These are phyloP conservation scores for Periconia digitata DNA, from an alignment of 2,329 filamentous ascomycete species.

Conservation along the genomic window DNA sequence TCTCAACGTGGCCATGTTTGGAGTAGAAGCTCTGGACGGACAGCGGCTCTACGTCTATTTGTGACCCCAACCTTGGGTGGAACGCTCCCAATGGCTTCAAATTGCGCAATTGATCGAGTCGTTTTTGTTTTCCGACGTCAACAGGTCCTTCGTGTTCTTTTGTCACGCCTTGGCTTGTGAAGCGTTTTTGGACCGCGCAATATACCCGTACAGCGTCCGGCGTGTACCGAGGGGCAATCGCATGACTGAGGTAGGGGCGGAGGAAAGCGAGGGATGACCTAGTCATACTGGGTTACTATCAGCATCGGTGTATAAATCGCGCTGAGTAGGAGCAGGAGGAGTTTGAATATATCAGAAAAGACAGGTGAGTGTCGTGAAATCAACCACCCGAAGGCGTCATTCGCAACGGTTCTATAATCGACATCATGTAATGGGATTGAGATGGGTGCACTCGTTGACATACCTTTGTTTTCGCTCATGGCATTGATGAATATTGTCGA, in stretches of 20 bases:
- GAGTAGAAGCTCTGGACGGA: conserved; percentile 32
- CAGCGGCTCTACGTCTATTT: conserved; percentile 21
- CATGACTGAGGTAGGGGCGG: conserved; percentile 56
- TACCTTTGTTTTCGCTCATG: background rate
- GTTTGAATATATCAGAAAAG: conserved; percentile 33
- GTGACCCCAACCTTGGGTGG: conserved; percentile 55
- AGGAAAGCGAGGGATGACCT: conserved; percentile 54
- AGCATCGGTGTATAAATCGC: background rate
- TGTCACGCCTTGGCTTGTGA: conserved; percentile 19
- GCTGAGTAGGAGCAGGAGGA: background rate
- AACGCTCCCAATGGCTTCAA: conserved; percentile 52
- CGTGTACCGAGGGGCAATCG: conserved; percentile 39
- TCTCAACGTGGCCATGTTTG: conserved; percentile 30
- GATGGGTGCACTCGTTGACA: background rate
- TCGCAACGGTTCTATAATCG: conserved; percentile 66
- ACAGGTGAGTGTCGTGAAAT: conserved; percentile 47
- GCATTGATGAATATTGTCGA: background rate
- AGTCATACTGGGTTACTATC: conserved; percentile 48
- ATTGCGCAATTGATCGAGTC: conserved; percentile 57
- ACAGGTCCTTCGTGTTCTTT: conserved; percentile 32
- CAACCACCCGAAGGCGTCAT: conserved; percentile 60
- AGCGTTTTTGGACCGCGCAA: conserved; percentile 42
- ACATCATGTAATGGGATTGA: conserved; percentile 27
- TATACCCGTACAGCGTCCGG: conserved; percentile 56
- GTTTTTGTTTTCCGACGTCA: conserved; percentile 54